Evolutionary conservation across 73 alveolate species (phyloP), one percentile per base, ranked within the genome.

Genomic region (Paramecium bursaria): DNA sequence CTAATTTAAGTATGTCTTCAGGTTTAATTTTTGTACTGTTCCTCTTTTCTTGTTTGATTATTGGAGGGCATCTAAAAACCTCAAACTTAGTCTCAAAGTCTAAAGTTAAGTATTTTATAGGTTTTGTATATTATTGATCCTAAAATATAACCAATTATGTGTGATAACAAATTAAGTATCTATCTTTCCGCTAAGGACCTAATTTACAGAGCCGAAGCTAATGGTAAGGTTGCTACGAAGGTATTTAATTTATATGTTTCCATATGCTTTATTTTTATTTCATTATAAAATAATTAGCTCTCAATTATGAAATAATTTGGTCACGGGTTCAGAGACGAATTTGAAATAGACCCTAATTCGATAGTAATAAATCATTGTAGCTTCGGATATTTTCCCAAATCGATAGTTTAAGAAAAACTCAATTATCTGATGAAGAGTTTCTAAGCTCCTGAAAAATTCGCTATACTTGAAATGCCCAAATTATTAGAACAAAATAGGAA

Each of bases 351-450:
- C 14, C 33, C 33, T 4, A 57, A 57, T 39, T 67, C 19, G 2
- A 27, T 14, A 39, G 33, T 53, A 39, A 57, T 67, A 7, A 67
- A 67, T 42, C 82, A 67, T 15, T 39, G 82, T 35, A 67, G 82
- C 46, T 67, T 15, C 44, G 82, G 82, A 7, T 67, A 67, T 7
- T 11, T 67, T 2, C 82, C 82, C 7, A 67, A 67, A 10, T 67
- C 33, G 17, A 23, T 67, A n/a, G 17, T 19, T 0, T 2, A 67
- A 4, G 17, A 3, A 31, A 67, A 47, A 67, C 21, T 35, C 22
- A 57, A 67, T 15, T 15, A 19, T 67, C 21, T 5, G 15, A 67
- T n/a, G 19, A 67, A 17, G 55, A 19, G 17, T 67, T 13, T 35
- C 0, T 42, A 42, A n/a, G 44, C 33, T n/a, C 82, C 82, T 39